phyloP scores from a whole-genome alignment of 2,329 filamentous ascomycete species.

The Iodosphaeria phyllophila region DNA sequence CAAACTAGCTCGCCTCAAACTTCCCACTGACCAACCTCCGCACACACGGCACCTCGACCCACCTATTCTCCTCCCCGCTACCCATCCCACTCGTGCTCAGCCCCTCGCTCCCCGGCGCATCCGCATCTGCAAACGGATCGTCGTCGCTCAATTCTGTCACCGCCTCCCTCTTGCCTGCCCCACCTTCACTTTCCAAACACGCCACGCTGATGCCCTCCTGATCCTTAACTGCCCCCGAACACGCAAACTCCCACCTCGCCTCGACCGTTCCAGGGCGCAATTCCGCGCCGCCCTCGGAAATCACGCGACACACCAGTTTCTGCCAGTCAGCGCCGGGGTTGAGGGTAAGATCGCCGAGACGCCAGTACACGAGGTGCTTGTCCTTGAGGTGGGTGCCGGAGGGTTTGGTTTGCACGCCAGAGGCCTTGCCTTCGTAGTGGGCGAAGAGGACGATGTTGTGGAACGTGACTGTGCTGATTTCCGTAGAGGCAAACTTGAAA shows the following conservation, averaged over 20 bases:
- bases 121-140: conserved; percentile 57
- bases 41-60: conserved; percentile 47
- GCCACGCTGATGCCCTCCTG: conserved; percentile 40
- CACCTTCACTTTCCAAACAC: conserved; percentile 31
- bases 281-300: conserved; percentile 49
- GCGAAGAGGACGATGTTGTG: conserved; percentile 62
- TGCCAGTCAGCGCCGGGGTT: conserved; percentile 41
- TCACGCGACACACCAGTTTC: conserved; percentile 70
- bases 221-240: conserved; percentile 21
- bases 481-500: conserved; percentile 22
- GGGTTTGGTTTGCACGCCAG: conserved; percentile 58
- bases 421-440: conserved; percentile 50
- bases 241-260: conserved; percentile 53
- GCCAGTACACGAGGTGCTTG: conserved; percentile 64
- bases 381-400: conserved; percentile 64
- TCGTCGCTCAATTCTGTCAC: conserved; percentile 24
- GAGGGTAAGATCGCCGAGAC: conserved; percentile 54
- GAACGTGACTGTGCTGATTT: conserved; percentile 33
- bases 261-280: conserved; percentile 63
- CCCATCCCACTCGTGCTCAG: too few relatives aligned
- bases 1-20: conserved; percentile 38
- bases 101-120: too few relatives aligned
- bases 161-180: conserved; percentile 18
- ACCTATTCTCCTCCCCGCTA: conserved; percentile 21
- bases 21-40: conserved; percentile 58